Conservation (phyloP, 2,329 filamentous ascomycete species). For the Coniella lustricola region DNA sequence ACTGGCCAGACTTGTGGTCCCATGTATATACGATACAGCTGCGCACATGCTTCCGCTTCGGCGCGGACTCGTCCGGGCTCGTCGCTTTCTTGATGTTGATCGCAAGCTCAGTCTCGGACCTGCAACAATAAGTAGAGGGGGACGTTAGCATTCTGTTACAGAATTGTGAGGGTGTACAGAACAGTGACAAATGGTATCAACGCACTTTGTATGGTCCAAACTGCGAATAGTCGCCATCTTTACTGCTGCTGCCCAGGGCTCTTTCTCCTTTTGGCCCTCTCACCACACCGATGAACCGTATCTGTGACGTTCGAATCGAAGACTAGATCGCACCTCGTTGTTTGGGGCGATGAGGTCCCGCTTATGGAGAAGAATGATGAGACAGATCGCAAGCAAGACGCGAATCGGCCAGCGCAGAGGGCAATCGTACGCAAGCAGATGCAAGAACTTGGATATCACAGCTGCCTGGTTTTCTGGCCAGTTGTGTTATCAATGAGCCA, state of each 20-base stretch:
- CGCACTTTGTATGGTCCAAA: constrained; percentile 27
- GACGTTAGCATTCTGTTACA: constrained; percentile 14
- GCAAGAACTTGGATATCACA: too few species aligned
- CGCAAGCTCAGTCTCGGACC: constrained; percentile 61
- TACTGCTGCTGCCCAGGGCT: constrained; percentile 7
- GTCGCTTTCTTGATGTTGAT: constrained; percentile 67
- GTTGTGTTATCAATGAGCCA: background rate
- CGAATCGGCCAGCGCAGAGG: too few species aligned
- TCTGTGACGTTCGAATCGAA: too few species aligned
- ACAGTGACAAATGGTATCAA: background rate
- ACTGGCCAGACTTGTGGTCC: constrained; percentile 92
- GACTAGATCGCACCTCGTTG: too few species aligned
- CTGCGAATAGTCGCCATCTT: constrained; percentile 27
- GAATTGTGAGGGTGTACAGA: background rate
- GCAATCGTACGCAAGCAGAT: too few species aligned
- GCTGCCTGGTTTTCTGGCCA: too few species aligned
- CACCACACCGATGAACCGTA: too few species aligned
- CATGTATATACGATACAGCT: constrained; percentile 98
- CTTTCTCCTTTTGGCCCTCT: too few species aligned
- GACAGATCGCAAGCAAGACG: too few species aligned
- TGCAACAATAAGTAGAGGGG: constrained; percentile 26
- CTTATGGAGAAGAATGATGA: too few species aligned
- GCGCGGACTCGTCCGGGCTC: constrained; percentile 59
- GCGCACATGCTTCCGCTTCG: constrained; percentile 87
- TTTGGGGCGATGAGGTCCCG: too few species aligned